These are phyloP conservation scores for Paramecium octaurelia DNA, from an alignment of 73 alveolate species.

Conservation along the genomic window DNA sequence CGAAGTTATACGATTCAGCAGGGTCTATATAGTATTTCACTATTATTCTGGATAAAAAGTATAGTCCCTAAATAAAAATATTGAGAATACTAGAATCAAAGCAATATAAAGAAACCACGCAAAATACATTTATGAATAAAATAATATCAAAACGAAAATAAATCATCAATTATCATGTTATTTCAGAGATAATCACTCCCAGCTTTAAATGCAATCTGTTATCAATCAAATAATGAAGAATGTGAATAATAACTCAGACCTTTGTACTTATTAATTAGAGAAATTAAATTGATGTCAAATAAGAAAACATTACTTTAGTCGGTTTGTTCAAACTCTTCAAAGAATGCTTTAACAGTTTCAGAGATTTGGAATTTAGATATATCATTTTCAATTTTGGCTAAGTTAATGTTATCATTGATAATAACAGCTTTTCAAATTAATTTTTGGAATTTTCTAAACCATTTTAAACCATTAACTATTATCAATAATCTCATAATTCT, in stretches of 20 bases:
- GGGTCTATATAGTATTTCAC: conserved; percentile 70
- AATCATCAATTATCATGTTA: neutral
- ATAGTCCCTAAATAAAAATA: neutral
- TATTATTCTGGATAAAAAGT: conserved; percentile 10
- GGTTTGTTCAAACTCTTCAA: neutral
- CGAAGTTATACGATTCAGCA: conserved; percentile 57
- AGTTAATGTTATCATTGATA: neutral
- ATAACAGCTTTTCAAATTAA: too few relatives aligned
- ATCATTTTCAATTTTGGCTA: neutral
- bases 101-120: conserved; percentile 54
- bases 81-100: neutral
- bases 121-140: conserved; percentile 14
- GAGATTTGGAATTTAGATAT: conserved; percentile 15
- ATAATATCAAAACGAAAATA: neutral
- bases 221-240: neutral
- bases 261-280: neutral
- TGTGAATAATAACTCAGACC: neutral
- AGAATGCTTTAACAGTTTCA: neutral
- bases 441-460: too few relatives aligned
- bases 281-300: neutral
- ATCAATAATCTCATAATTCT: too few relatives aligned
- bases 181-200: neutral
- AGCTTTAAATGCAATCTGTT: neutral
- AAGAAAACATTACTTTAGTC: neutral
- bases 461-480: too few relatives aligned